Conservation (phyloP, 202 grass and related monocot species). For the Carex sylvatica region DNA sequence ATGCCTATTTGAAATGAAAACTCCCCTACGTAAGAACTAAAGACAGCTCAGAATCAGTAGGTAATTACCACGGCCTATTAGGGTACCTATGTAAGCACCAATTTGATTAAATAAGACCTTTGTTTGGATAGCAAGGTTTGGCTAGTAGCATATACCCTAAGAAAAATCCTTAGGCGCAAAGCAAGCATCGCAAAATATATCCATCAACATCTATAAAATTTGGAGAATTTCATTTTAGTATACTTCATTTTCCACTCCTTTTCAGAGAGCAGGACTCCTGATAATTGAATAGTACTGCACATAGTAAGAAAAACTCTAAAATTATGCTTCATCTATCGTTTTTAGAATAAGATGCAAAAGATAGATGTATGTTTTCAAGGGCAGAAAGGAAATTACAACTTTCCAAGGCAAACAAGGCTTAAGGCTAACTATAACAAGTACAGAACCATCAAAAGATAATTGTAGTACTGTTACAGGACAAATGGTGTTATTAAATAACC, state of each 20-base stretch:
- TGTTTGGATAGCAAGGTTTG: slow-evolving; percentile 2
- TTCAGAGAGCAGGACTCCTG: background rate
- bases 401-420: background rate
- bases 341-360: background rate
- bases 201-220: background rate
- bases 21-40: too few relatives aligned
- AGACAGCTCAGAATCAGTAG: background rate
- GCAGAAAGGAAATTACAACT: background rate
- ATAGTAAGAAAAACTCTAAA: background rate
- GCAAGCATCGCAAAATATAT: background rate
- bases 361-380: background rate
- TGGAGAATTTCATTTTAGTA: background rate
- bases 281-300: background rate
- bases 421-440: background rate
- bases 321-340: background rate
- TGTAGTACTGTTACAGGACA: background rate
- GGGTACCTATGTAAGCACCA: background rate
- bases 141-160: background rate
- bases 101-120: background rate
- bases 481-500: background rate
- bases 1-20: background rate
- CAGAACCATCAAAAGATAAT: background rate
- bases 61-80: background rate
- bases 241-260: background rate
- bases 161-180: background rate